Conservation (phyloP, 78 protist genomes). For the Dictyostelium intermedium region DNA sequence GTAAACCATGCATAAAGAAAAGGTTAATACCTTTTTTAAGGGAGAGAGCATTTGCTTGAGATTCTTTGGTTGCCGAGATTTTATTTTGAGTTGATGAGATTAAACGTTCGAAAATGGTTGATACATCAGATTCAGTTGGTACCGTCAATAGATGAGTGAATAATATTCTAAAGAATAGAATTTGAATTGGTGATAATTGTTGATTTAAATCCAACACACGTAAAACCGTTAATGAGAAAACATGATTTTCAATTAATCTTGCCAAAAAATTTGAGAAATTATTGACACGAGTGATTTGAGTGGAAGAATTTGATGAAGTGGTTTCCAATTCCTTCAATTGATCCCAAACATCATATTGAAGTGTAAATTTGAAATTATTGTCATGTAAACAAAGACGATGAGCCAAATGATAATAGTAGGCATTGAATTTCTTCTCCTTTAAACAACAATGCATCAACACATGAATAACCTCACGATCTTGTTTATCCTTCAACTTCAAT, state of each 20-base stretch:
- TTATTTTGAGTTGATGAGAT: slow-evolving; percentile 6
- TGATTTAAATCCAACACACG: slow-evolving; percentile 20
- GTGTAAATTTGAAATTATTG: slow-evolving; percentile 9
- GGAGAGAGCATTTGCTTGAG: background rate
- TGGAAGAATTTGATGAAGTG: background rate
- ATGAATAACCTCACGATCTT: slow-evolving; percentile 74
- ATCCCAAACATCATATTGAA: slow-evolving; percentile 62
- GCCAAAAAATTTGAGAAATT: slow-evolving; percentile 6
- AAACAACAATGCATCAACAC: slow-evolving; percentile 64
- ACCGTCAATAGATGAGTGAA: slow-evolving; percentile 36
- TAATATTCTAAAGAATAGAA: slow-evolving; percentile 32
- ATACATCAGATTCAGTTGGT: background rate
- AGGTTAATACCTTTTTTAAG: slow-evolving; percentile 35
- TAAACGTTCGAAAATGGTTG: slow-evolving; percentile 40
- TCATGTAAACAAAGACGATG: slow-evolving; percentile 26
- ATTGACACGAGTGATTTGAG: background rate
- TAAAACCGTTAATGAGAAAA: slow-evolving; percentile 20
- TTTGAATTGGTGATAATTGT: slow-evolving; percentile 11
- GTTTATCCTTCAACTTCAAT: slow-evolving; percentile 48
- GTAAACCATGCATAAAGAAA: slow-evolving; percentile 55
- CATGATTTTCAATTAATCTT: slow-evolving; percentile 26
- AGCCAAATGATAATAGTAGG: slow-evolving; percentile 61
- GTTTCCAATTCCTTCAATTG: slow-evolving; percentile 12
- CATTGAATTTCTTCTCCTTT: slow-evolving; percentile 79
- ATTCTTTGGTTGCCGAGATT: background rate